These are phyloP conservation scores for Cystobasidium onofrii DNA, from an alignment of 768 basidiomycete species.

Conservation along the genomic window DNA sequence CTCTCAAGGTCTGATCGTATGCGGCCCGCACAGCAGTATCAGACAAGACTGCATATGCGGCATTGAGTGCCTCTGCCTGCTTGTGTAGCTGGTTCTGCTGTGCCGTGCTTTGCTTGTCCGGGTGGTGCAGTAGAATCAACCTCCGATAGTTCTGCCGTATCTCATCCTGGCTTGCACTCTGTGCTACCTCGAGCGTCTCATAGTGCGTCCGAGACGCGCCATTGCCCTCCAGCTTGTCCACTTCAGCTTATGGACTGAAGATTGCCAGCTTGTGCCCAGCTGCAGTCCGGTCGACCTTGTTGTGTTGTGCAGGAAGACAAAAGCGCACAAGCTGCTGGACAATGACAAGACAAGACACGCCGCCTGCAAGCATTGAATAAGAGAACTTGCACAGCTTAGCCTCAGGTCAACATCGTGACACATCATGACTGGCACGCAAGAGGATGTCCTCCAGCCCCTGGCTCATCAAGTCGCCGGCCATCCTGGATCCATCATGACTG, in stretches of 20 bases:
- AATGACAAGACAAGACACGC: too few species aligned
- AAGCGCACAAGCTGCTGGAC: too few species aligned
- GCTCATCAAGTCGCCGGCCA: conserved; percentile 70
- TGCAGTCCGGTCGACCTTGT: too few species aligned
- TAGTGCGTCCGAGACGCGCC: conserved; percentile 17
- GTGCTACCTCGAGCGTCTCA: conserved; percentile 4
- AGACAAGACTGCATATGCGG: neutral
- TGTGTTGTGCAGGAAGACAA: neutral
- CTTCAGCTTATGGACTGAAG: too few species aligned
- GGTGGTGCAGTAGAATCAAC: conserved; percentile 21
- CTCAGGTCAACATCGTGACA: neutral
- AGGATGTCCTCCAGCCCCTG: neutral
- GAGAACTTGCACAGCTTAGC: too few species aligned
- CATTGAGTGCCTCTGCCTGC: conserved; percentile 22
- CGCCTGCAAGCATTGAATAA: too few species aligned
- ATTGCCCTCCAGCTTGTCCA: conserved; percentile 13
- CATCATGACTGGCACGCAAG: neutral
- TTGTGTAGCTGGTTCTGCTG: neutral
- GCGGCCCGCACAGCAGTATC: neutral
- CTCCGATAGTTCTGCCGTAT: conserved; percentile 1
- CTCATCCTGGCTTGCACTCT: conserved; percentile 6
- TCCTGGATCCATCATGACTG: conserved; percentile 57
- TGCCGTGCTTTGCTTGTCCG: neutral
- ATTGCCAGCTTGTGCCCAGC: too few species aligned
- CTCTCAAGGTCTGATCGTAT: neutral